Evolutionary conservation across 441 rosid species (phyloP), one percentile per base, ranked within the genome.

Genomic region (Biscutella laevigata): DNA sequence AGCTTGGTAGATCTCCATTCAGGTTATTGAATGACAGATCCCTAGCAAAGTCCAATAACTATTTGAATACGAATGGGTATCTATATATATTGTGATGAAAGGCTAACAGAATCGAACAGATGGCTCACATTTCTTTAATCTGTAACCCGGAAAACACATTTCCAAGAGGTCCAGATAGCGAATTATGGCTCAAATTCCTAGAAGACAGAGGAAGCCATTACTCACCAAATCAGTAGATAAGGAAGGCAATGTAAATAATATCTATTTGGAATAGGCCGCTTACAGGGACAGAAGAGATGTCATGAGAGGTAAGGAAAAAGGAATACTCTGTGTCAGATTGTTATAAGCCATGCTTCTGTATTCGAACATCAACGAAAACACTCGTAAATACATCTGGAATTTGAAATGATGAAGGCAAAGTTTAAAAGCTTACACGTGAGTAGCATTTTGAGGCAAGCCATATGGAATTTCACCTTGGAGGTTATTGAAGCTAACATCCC

Each of bases 171-270:
- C 97, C 97, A 41, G 84, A 74, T 43, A 94, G 69, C n/a, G 55
- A 53, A 48, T 92, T 94, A 77, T 76, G 91, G 78, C 96, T 88
- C 67, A 94, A 66, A 69, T 94, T 94, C 79, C 99, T 94, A 76
- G 34, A 59, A 57, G 72, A 59, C 34, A 48, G 16, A 14, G 57
- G 22, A 68, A 24, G 5, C 45, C 47, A 44, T 43, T 4, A 53
- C 34, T 13, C 33, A n/a, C 50, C 9, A 37, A 59, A 39, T 2
- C 29, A 28, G 40, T 48, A 46, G 16, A 13, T 46, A 17, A 3
- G 51, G 45, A 14, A 35, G 44, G 41, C 52, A 44, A n/a, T 53
- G 24, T 8, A 43, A 12, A 22, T 21, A 11, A 33, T 6, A 53
- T 49, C 37, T 33, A 48, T 27, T 51, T 34, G 40, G 27, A 30